Percentiles rank a stretch among this genome's conserved stretches.
These are phyloP conservation scores for Beauveria caledonica DNA, from an alignment of 2,329 filamentous ascomycete genomes.

Conservation along the genomic window DNA sequence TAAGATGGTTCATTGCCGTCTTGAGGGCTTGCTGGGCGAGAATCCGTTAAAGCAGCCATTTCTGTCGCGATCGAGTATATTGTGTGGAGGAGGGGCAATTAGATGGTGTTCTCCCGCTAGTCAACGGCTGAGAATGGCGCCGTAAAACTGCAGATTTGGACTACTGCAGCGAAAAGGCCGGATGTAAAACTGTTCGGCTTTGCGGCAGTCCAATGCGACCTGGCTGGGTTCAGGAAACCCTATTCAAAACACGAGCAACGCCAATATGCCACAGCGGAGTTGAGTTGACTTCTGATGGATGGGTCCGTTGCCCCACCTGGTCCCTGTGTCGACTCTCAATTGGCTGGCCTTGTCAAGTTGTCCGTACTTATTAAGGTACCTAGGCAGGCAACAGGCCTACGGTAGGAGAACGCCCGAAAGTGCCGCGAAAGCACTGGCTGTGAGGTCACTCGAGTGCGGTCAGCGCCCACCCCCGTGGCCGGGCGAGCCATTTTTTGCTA, in stretches of 20 bases:
- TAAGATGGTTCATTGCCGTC: constrained; percentile 64
- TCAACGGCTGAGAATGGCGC: background rate
- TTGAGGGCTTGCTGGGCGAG: constrained; percentile 17
- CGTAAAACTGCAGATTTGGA: background rate
- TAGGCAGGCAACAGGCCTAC: background rate
- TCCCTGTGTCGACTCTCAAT: background rate
- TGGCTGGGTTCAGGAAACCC: background rate
- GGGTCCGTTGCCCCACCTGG: background rate
- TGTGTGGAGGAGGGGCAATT: background rate
- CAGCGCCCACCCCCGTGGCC: background rate
- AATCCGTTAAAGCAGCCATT: constrained; percentile 4
- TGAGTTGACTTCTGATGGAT: background rate
- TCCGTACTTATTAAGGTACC: background rate
- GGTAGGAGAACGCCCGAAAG: background rate
- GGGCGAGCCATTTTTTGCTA: constrained; percentile 7
- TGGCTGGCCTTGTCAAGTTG: background rate
- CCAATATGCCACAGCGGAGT: background rate
- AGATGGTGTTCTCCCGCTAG: background rate
- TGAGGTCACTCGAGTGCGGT: background rate
- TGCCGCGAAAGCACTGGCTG: background rate
- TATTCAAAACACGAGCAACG: background rate
- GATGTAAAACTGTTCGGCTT: background rate
- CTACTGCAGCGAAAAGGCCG: background rate
- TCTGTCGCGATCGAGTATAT: background rate
- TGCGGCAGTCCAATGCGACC: background rate